Evolutionary conservation across 805 yeast genomes (phyloP), one percentile per base, ranked within the genome.

Genomic region (Lachancea thermotolerans): DNA sequence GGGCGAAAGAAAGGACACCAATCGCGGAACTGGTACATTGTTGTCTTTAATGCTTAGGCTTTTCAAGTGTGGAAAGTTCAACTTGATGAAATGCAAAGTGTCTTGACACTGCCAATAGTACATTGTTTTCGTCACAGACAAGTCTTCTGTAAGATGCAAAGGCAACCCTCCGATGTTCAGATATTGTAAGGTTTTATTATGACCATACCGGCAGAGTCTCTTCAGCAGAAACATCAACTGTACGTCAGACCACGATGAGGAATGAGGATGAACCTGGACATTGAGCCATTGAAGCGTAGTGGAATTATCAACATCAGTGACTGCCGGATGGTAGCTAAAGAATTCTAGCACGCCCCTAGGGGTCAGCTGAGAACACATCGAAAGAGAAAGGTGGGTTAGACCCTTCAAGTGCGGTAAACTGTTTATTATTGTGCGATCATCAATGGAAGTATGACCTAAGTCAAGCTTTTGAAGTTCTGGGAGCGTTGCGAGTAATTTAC

Each of bases 371-470:
- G 82, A 77, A 58, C 86, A 80, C 51, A 75, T 71, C 2, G 82
- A 74, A 28, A 82, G 57, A 1, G 95, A 84, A 41, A 89, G 66
- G 65, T 86, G 96, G 0, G 95, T 81, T 35, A 89, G 66, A 52
- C 73, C 69, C 15, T 82, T 79, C 12, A 78, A 57, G 12, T 65
- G 67, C 2, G 87, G 84, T 17, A 88, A 62, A 45, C 57, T 56
- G 17, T 72, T 65, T 45, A 68, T 61, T 34, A 89, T 70, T 0
- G 78, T 75, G n/a, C 74, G 70, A 3, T 85, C 80, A 1, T 82
- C 79, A 35, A 89, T 77, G 37, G 82, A 79, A 0, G 96, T 89
- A 56, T 87, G 95, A 12, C 85, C 79, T 41, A 90, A 69, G 60
- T 89, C 97, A 28, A 89, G 67, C 50, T 87, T 76, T 50, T 78